Evolutionary conservation across 2,329 filamentous ascomycete species (phyloP), one percentile per base, ranked within the genome.

Genomic region (Xylaria polymorpha): DNA sequence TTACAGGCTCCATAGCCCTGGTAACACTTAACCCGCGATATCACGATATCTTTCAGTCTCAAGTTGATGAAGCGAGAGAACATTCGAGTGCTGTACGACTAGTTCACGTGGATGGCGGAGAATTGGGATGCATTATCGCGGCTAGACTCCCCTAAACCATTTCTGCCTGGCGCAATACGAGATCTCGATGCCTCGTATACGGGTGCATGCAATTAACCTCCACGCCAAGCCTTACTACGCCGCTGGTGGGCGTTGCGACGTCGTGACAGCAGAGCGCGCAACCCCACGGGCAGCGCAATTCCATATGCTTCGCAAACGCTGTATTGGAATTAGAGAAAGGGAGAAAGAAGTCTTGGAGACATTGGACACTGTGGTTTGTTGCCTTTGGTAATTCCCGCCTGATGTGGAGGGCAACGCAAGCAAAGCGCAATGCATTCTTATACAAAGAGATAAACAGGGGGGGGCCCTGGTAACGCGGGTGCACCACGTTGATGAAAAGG

Each of bases 121-220:
- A 57, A 25, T 61, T 22, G 51, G 18, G 43, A 51, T 22, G 46
- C 20, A 51, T 58, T 58, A 64, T 64, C 55, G 51, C 20, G 58
- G 37, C 35, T 55, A 18, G 64, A 37, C 32, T 43, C 43, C 14
- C 22, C 37, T 8, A 58, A 51, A 51, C 41, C 51, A 43, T 37
- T 35, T 58, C 56, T 60, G 50, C 57, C 65, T 53, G 32, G 57
- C 41, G 12, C 29, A 70, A 71, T 71, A 71, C 70, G 70, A 71
- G 70, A 58, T 72, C 25, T 46, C 14, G n/a, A 67, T 20, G 37
- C 64, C 66, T 66, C 66, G 61, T 66, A 69, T 64, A 63, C 29
- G 43, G 66, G 46, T 62, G 64, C 67, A 67, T 71, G 69, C 64
- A 66, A 57, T 48, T 66, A 59, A 66, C 64, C 67, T 60, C 64